A percentile compares a stretch with the other conserved stretches of the same genome.
These are phyloP conservation scores for Earliella scabrosa DNA, from an alignment of 1,284 basidiomycete genomes.

Conservation along the genomic window DNA sequence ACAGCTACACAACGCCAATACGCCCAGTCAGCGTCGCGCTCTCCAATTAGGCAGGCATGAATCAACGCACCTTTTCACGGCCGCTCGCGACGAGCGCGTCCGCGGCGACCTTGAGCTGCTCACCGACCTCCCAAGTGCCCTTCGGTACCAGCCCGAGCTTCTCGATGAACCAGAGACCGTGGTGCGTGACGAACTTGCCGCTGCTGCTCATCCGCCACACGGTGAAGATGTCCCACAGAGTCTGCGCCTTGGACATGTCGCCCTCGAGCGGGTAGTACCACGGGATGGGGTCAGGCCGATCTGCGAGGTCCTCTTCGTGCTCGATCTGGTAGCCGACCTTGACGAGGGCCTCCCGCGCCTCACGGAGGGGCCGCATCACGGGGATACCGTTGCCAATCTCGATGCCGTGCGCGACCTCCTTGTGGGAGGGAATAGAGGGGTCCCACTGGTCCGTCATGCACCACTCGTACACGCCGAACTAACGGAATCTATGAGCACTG, in stretches of 20 bases:
- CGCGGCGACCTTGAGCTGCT: conserved; percentile 85
- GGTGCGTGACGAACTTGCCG: conserved; percentile 88
- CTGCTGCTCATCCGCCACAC: conserved; percentile 91
- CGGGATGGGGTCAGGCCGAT: conserved; percentile 77
- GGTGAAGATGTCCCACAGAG: conserved; percentile 89
- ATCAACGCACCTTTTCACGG: conserved; percentile 77
- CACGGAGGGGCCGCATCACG: conserved; percentile 87
- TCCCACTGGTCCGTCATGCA: conserved; percentile 98
- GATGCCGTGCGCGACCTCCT: conserved; percentile 88
- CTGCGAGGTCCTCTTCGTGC: conserved; percentile 95
- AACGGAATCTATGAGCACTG: not conserved
- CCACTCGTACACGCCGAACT: conserved; percentile 99
- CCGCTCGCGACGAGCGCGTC: conserved; percentile 86
- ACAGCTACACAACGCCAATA: conserved; percentile 53
- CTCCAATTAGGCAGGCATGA: no score
- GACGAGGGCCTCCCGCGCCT: conserved; percentile 80
- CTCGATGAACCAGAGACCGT: conserved; percentile 81
- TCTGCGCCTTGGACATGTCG: conserved; percentile 91
- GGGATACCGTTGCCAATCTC: conserved; percentile 97
- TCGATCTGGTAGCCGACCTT: conserved; percentile 89
- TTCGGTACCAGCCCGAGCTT: conserved; percentile 84
- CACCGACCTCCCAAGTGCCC: conserved; percentile 92
- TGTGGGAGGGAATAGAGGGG: conserved; percentile 85
- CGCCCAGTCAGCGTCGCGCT: not conserved
- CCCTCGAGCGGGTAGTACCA: conserved; percentile 99